Percentiles rank a stretch among this genome's conserved stretches.
These are phyloP conservation scores for Teunomyces aglyptinius DNA, from an alignment of 805 yeast species.

Conservation along the genomic window DNA sequence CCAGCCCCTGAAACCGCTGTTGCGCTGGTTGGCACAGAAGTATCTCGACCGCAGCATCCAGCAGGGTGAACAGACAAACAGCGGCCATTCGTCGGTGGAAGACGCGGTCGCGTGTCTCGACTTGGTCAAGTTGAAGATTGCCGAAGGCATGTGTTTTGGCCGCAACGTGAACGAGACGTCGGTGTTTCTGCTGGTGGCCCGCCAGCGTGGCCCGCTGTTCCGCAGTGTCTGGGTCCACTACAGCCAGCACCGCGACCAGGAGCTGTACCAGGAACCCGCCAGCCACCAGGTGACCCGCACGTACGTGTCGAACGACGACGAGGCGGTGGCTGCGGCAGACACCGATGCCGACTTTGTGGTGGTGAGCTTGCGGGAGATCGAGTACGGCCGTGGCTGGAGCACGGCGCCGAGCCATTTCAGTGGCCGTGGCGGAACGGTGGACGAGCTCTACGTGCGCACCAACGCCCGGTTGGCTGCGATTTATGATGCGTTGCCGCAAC, in stretches of 20 bases:
- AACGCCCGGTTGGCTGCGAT: slow-evolving; percentile 47
- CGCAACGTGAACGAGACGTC: slow-evolving; percentile 23
- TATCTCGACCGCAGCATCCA: slow-evolving; percentile 64
- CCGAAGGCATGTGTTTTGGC: slow-evolving; percentile 69
- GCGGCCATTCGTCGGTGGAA: slow-evolving; percentile 77
- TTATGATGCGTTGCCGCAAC: slow-evolving; percentile 52
- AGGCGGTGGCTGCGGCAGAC: slow-evolving; percentile 33
- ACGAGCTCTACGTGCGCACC: slow-evolving; percentile 28
- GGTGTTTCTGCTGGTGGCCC: slow-evolving; percentile 10
- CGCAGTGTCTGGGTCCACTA: slow-evolving; percentile 25
- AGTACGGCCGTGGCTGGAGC: slow-evolving; percentile 35
- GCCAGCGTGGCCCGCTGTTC: slow-evolving; percentile 6
- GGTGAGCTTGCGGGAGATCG: slow-evolving; percentile 59
- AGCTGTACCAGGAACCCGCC: slow-evolving; percentile 14
- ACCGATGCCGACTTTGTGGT: slow-evolving; percentile 38
- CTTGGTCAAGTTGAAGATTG: slow-evolving; percentile 65
- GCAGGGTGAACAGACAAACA: slow-evolving; percentile 52
- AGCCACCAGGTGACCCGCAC: slow-evolving; percentile 21
- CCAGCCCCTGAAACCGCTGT: slow-evolving; percentile 74
- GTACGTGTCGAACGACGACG: slow-evolving; percentile 58
- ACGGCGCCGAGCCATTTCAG: slow-evolving; percentile 18
- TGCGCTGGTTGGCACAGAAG: slow-evolving; percentile 64
- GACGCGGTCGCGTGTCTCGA: slow-evolving; percentile 82
- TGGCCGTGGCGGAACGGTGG: slow-evolving; percentile 13
- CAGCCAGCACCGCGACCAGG: slow-evolving; percentile 17